Conservation (phyloP, 2,329 filamentous ascomycete genomes). For the Lomentospora prolificans region DNA sequence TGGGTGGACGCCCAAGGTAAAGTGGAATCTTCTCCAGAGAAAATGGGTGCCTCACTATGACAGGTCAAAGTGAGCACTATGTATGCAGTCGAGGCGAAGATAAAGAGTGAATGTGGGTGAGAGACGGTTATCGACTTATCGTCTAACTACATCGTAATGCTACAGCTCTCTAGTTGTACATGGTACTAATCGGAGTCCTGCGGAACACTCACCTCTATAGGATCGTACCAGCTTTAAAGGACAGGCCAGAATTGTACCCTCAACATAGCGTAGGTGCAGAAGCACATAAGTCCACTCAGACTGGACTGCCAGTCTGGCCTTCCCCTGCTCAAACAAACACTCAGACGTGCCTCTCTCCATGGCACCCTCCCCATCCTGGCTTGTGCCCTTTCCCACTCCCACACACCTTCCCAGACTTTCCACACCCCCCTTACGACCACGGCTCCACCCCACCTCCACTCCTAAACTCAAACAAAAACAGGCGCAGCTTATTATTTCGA, state of each 20-base stretch:
- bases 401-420: neutral
- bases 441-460: conserved; percentile 1
- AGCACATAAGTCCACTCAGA: neutral
- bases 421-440: neutral
- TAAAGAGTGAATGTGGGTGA: neutral
- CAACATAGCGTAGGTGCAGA: neutral
- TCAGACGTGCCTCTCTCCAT: neutral
- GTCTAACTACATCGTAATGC: neutral
- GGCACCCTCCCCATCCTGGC: neutral
- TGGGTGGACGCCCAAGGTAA: neutral
- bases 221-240: neutral
- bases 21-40: neutral
- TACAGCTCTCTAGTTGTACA: neutral
- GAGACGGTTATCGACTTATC: neutral
- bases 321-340: conserved; percentile 3
- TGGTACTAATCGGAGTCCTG: neutral
- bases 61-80: neutral
- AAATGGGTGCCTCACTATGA: neutral
- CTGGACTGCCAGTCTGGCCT: neutral
- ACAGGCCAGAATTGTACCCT: neutral
- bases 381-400: neutral
- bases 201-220: neutral
- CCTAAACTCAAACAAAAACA: conserved; percentile 8
- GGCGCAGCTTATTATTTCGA: conserved; percentile 8
- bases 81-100: neutral